phyloP scores from a whole-genome alignment of 352 stramenopile species.

The Pythium volutum region DNA sequence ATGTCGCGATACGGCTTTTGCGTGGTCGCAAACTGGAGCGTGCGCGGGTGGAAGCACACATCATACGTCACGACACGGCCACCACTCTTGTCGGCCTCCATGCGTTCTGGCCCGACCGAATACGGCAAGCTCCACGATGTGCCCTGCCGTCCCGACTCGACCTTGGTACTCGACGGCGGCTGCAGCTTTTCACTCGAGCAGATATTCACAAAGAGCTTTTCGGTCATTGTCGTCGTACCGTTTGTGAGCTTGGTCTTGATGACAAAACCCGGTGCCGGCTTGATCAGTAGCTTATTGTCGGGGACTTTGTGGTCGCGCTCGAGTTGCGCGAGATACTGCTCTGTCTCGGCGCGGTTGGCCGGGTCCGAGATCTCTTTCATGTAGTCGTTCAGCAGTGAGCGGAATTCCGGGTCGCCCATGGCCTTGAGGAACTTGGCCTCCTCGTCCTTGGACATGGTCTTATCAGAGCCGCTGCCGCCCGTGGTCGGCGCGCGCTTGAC shows the following conservation, averaged over 20 bases:
- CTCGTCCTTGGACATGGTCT: conserved; percentile 49
- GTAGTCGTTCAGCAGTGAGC: conserved; percentile 92
- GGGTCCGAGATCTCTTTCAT: conserved; percentile 93
- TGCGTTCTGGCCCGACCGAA: conserved; percentile 84
- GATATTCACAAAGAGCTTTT: conserved; percentile 94
- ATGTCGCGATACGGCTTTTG: conserved; percentile 79
- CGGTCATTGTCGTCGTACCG: conserved; percentile 6
- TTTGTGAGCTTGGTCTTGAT: conserved; percentile 81
- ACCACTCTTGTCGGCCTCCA: conserved; percentile 87
- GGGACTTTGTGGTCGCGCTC: conserved; percentile 89
- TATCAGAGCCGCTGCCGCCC: background rate
- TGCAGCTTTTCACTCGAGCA: conserved; percentile 85
- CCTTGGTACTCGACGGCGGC: conserved; percentile 58
- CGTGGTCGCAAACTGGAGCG: conserved; percentile 58
- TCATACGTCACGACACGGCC: conserved; percentile 81
- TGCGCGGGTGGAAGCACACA: conserved; percentile 90
- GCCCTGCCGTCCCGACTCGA: conserved; percentile 25
- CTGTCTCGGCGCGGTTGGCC: conserved; percentile 83
- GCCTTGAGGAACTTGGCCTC: conserved; percentile 87
- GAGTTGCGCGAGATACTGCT: conserved; percentile 87
- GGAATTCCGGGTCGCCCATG: conserved; percentile 91
- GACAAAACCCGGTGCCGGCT: conserved; percentile 85
- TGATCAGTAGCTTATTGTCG: conserved; percentile 82
- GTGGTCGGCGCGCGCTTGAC: conserved; percentile 30
- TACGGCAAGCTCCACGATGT: conserved; percentile 90